Conservation (phyloP, 305 asterid species). For the Solanum hybrid region DNA sequence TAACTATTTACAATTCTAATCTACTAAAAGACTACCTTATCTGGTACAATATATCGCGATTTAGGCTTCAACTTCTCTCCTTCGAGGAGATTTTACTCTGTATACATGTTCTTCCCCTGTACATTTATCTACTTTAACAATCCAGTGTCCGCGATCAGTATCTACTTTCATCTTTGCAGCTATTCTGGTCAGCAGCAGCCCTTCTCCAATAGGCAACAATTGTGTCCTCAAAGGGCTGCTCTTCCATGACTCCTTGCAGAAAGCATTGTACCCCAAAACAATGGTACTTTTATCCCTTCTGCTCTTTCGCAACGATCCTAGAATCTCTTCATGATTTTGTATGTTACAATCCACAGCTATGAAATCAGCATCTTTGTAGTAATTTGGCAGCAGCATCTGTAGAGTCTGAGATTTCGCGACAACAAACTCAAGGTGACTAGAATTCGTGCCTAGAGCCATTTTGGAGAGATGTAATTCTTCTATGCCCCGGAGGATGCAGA, state of each 20-base stretch:
- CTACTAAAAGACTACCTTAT: not conserved
- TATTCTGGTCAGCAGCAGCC: constrained; percentile 46
- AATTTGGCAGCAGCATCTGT: constrained; percentile 15
- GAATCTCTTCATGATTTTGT: constrained; percentile 49
- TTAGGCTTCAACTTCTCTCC: constrained; percentile 20
- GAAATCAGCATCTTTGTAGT: constrained; percentile 48
- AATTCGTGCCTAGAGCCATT: constrained; percentile 17
- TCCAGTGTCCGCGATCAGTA: constrained; percentile 37
- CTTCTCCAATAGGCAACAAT: constrained; percentile 77
- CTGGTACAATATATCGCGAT: not conserved
- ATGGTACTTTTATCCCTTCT: constrained; percentile 14
- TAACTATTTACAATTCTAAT: not conserved
- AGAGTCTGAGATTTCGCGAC: constrained; percentile 34
- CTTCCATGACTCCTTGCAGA: constrained; percentile 58
- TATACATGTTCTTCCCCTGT: constrained; percentile 86
- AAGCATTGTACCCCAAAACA: constrained; percentile 66
- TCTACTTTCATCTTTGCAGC: constrained; percentile 15
- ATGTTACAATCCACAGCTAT: constrained; percentile 70
- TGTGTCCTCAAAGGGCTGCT: constrained; percentile 37
- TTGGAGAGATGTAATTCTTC: constrained; percentile 29
- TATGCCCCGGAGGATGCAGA: constrained; percentile 44
- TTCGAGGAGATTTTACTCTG: constrained; percentile 42
- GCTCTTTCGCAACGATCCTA: constrained; percentile 31
- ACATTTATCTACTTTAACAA: constrained; percentile 68
- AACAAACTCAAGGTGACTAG: constrained; percentile 38